Evolutionary conservation across 2,329 filamentous ascomycete species (phyloP), one percentile per base, ranked within the genome.

Genomic region (Rhexocercosporidium sp.): DNA sequence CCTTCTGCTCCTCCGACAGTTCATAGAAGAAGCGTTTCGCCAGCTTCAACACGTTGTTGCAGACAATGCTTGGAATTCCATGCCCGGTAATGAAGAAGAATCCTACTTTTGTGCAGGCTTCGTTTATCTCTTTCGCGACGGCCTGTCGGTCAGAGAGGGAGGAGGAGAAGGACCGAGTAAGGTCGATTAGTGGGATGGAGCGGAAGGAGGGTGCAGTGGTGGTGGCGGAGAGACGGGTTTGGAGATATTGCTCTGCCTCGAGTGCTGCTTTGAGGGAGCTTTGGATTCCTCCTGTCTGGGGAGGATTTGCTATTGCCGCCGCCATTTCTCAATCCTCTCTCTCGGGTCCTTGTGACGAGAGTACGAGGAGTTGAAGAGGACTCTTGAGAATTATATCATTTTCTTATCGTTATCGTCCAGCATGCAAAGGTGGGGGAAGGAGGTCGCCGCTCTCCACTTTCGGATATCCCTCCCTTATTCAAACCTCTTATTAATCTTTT

Each of bases 11-110:
- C 1, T 80, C 71, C 0, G 83, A 79, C 5, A 87, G 79, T 3
- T 77, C 75, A 71, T 73, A 69, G 62, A 88, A 88, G 71, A 88
- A 80, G 14, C 76, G 77, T 69, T 81, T 78, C 16, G 81, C 78
- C 2, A 79, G 77, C 18, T 79, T 69, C 66, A 86, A 78, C 1
- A 82, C 78, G 1, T 74, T 73, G 11, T 79, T 69, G 69, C 83
- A 83, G 18, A 83, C 74, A 4, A 72, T 66, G 5, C 77, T 67
- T 1, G 81, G 74, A 3, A 87, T 78, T 3, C 79, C 77, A 71
- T 87, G 84, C 8, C 82, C 81, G 8, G 78, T 78, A 59, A 87
- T 74, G 60, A 74, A 76, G 70, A 77, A 77, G 66, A 77, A 77
- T 1, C 75, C 75, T 1, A 73, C 68, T 4, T 66, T 74, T 3